Percentiles rank a stretch among this genome's conserved stretches.
These are phyloP conservation scores for Cercospora zeina DNA, from an alignment of 2,329 filamentous ascomycete species.

Conservation along the genomic window DNA sequence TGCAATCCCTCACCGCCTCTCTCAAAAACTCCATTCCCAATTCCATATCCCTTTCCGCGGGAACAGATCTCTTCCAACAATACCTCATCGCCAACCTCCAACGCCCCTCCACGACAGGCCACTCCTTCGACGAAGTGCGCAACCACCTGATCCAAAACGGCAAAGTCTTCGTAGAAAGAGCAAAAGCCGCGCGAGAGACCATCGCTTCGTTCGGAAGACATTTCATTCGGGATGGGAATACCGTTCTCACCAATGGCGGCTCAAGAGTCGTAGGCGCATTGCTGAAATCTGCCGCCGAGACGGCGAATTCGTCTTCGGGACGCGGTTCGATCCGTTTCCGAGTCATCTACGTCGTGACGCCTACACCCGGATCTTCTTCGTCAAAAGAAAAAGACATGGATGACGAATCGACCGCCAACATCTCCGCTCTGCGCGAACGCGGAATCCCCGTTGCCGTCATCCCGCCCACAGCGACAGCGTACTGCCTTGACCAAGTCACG, in stretches of 20 bases:
- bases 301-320: slow-evolving; percentile 47
- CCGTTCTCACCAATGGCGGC: slow-evolving; percentile 87
- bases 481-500: slow-evolving; percentile 73
- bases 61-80: slow-evolving; percentile 92
- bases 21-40: slow-evolving; percentile 81
- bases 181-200: slow-evolving; percentile 78
- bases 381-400: slow-evolving; percentile 36
- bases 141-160: slow-evolving; percentile 84
- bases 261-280: slow-evolving; percentile 80
- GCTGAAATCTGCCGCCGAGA: slow-evolving; percentile 70
- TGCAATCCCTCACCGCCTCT: slow-evolving; percentile 72
- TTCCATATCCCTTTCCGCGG: slow-evolving; percentile 86
- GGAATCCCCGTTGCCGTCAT: slow-evolving; percentile 84
- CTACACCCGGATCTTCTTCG: slow-evolving; percentile 59
- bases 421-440: slow-evolving; percentile 67
- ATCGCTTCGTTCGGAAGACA: slow-evolving; percentile 78
- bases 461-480: slow-evolving; percentile 71
- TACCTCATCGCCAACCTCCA: slow-evolving; percentile 78
- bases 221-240: slow-evolving; percentile 75
- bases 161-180: slow-evolving; percentile 79
- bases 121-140: slow-evolving; percentile 79
- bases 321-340: slow-evolving; percentile 68
- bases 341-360: slow-evolving; percentile 66
- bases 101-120: slow-evolving; percentile 48
- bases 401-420: slow-evolving; percentile 54